Evolutionary conservation across 2,329 filamentous ascomycete genomes (phyloP), one percentile per base, ranked within the genome.

Genomic region (Curvularia spicifera): DNA sequence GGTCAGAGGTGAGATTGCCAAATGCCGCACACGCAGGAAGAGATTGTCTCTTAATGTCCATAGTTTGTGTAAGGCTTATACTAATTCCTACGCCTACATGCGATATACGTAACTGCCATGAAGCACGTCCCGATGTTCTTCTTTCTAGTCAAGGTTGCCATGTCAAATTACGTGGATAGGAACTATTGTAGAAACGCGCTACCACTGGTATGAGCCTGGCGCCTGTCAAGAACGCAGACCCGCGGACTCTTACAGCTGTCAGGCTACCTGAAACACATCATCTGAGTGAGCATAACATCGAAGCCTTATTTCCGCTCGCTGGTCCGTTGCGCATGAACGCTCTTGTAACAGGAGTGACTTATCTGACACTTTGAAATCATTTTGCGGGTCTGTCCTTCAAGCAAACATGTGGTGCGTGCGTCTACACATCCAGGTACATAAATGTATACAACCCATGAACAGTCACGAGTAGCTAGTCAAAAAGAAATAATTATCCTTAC

Each of bases 321-420:
- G 31, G 37, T 29, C 37, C 39, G 51, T 33, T 4, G 42, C 49
- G 61, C 59, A 64, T 64, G 48, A 61, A 64, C 47, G 39, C 24
- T 52, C 50, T 44, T 63, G 60, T 59, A 56, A 60, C 57, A 60
- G 48, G 48, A 33, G 47, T 50, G 51, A 58, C 46, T 40, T 47
- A 28, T 58, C 51, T 55, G 56, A 50, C 51, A 50, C 45, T 51
- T 51, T 10, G 20, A 43, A 33, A 54, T 35, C 33, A 35, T 43
- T 22, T 50, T 43, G 26, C 40, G 40, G 56, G 31, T 35, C 51
- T 26, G 26, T 29, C 20, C 24, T 51, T 44, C 47, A 42, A 44
- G 52, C 52, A 37, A 56, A 59, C 51, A 42, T 20, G 37, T 56
- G 56, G 56, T 56, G 22, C 47, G 56, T 59, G 56, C 56, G 22